Conservation (phyloP, 108 stramenopile species). For the Cyclotella kingstonii region DNA sequence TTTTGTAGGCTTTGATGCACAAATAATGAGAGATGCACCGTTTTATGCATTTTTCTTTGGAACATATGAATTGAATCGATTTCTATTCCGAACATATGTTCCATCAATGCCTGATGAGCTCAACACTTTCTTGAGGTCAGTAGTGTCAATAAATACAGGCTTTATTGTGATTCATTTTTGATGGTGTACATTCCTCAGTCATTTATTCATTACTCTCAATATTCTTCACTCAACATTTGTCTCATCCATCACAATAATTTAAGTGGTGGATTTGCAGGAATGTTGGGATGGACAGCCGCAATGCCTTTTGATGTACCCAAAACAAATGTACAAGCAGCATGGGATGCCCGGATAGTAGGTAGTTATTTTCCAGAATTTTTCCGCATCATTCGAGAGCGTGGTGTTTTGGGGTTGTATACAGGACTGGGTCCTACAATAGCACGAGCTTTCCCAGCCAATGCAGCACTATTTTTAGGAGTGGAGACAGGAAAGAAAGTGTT, state of each 20-base stretch:
- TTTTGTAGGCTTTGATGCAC: conserved; percentile 85
- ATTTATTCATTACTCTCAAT: no score
- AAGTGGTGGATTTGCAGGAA: conserved; percentile 87
- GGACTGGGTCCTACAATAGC: conserved; percentile 81
- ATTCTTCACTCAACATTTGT: neutral
- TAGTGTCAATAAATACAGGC: neutral
- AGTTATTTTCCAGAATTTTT: conserved; percentile 82
- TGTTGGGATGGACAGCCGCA: conserved; percentile 83
- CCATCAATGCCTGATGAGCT: conserved; percentile 88
- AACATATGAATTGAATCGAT: conserved; percentile 80
- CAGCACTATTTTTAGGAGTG: conserved; percentile 89
- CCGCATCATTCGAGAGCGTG: conserved; percentile 67
- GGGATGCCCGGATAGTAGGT: conserved; percentile 80
- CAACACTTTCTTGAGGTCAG: conserved; percentile 70
- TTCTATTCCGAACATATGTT: conserved; percentile 70
- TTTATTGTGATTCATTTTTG: neutral
- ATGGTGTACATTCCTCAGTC: no score
- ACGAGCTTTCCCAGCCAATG: conserved; percentile 89
- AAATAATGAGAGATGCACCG: conserved; percentile 77
- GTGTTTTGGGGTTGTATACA: conserved; percentile 67
- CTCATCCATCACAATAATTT: neutral
- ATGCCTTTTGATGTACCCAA: conserved; percentile 94
- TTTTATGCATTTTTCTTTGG: conserved; percentile 88
- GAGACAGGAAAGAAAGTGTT: conserved; percentile 83
- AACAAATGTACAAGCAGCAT: conserved; percentile 87